phyloP scores from a whole-genome alignment of 2,329 filamentous ascomycete genomes.

The Arthrocladium fulminans region DNA sequence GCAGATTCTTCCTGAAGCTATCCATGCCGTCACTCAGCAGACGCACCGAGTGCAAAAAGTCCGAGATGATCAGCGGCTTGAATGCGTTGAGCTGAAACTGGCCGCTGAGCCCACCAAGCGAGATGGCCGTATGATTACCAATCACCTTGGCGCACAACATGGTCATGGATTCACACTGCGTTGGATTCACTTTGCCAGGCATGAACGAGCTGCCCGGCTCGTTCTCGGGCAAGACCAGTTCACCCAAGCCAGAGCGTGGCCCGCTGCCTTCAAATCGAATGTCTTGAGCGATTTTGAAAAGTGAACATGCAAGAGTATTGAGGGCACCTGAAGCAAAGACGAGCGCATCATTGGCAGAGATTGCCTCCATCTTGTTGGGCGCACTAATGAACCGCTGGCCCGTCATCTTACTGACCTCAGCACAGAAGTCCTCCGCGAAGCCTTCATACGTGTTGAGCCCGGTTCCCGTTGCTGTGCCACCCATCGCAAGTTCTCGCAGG shows the following conservation, averaged over 20 bases:
- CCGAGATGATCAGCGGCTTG: constrained; percentile 80
- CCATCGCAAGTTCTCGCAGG: constrained; percentile 70
- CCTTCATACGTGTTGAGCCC: constrained; percentile 83
- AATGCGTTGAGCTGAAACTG: constrained; percentile 92
- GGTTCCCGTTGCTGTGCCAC: constrained; percentile 78
- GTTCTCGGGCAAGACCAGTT: constrained; percentile 77
- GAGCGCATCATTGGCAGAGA: constrained; percentile 78
- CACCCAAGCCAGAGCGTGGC: constrained; percentile 75
- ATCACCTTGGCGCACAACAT: constrained; percentile 88
- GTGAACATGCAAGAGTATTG: constrained; percentile 38
- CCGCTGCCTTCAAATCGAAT: constrained; percentile 82
- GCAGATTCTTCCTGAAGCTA: constrained; percentile 78
- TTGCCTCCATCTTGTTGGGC: constrained; percentile 84
- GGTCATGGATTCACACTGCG: constrained; percentile 79
- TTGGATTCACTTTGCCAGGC: constrained; percentile 89
- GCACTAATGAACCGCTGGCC: constrained; percentile 75
- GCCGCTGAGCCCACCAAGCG: constrained; percentile 79
- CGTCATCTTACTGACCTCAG: constrained; percentile 74
- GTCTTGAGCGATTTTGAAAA: constrained; percentile 86
- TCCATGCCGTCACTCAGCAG: constrained; percentile 73
- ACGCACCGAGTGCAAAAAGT: constrained; percentile 71
- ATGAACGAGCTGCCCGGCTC: constrained; percentile 86
- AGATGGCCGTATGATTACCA: constrained; percentile 75
- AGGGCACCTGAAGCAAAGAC: constrained; percentile 76
- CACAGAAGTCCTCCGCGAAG: constrained; percentile 74